Evolutionary conservation across 2,329 filamentous ascomycete species (phyloP), one percentile per base, ranked within the genome.

Genomic region (Paramyrothecium sp.): DNA sequence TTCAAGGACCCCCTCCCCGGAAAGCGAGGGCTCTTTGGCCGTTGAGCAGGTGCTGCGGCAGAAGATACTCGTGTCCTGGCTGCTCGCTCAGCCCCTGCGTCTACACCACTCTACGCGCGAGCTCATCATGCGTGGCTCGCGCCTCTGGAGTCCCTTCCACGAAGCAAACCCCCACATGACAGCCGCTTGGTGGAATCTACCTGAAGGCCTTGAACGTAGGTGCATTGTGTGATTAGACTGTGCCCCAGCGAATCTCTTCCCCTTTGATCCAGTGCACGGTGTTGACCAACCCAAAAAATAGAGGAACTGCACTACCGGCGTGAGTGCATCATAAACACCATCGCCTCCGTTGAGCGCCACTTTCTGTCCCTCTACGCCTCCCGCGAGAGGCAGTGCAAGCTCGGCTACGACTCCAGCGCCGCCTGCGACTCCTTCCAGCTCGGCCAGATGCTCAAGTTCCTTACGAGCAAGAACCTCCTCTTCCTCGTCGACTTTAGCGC

Each of bases 371-470:
- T 89, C 0, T 92, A 92, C 69, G 84, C 84, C 1, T 89, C 88
- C 11, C 84, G 86, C n/a, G 80, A 74, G 33, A 73, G 77, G 8
- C 89, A 92, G 68, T 92, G 90, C 71, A 86, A 85, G 64, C 80
- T 91, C 0, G 89, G 89, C 54, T 92, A 92, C 71, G 89, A 91
- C 66, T 87, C 85, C 2, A 89, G 86, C 60, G 73, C 82, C 2
- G 85, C 89, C 47, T 92, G 90, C 70, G 90, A 93, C 73, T 87
- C 86, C 2, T 93, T 89, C 66, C 90, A 93, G 71, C 81, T 93
- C 1, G 90, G 89, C 21, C 89, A 92, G 72, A 90, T 90, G 80
- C 73, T 91, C 61, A 86, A 86, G 62, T 92, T 92, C 71, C 82
- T 92, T 38, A 74, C 78, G 16, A 80, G 81, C 61, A 85, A 85